These are phyloP conservation scores for Dillenia suffruticosa DNA, from an alignment of 164 flowering plant genomes.

Conservation along the genomic window DNA sequence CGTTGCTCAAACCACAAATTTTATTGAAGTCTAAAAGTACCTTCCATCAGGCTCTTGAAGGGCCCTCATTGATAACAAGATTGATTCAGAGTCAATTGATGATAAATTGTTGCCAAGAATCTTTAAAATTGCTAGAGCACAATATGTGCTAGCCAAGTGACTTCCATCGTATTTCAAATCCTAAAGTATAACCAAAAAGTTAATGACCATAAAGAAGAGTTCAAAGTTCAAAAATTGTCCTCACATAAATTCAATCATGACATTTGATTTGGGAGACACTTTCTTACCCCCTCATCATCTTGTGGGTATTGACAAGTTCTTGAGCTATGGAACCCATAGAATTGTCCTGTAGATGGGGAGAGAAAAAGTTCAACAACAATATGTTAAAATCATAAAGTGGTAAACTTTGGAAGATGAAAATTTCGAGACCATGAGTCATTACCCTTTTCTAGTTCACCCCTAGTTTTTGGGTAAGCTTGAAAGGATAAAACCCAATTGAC, in stretches of 20 bases:
- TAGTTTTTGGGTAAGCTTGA: conserved; percentile 51
- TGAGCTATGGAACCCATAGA: conserved; percentile 88
- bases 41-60: conserved; percentile 95
- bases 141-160: conserved; percentile 91
- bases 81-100: conserved; percentile 37
- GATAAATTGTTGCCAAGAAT: conserved; percentile 62
- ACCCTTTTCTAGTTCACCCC: conserved; percentile 49
- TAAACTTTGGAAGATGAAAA: background rate
- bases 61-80: conserved; percentile 63
- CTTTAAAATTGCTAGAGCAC: conserved; percentile 80
- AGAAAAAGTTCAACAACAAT: background rate
- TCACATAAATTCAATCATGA: too few species aligned
- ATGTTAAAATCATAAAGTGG: background rate
- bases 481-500: conserved; percentile 78
- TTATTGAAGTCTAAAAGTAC: conserved; percentile 24
- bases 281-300: conserved; percentile 49
- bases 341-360: conserved; percentile 43
- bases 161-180: conserved; percentile 45
- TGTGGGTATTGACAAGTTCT: conserved; percentile 57
- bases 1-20: background rate
- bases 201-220: background rate
- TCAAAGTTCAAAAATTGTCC: too few species aligned
- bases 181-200: conserved; percentile 31
- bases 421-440: background rate
- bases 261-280: background rate